Evolutionary conservation across 306 rosid genomes (phyloP).

Genomic region (Quercus bicolor): DNA sequence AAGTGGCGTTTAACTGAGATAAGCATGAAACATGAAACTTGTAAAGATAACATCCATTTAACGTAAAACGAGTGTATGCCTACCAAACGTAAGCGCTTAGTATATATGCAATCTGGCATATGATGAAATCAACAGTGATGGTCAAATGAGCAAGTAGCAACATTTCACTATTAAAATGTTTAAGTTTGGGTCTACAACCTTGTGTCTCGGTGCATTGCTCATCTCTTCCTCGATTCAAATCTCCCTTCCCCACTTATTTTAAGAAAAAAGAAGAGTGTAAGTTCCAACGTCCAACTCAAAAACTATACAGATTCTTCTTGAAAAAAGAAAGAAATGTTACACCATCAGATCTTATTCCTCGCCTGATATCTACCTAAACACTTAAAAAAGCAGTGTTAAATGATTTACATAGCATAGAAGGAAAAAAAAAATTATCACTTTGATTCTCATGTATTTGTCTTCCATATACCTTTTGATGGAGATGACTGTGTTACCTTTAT

Average conservation of each 20-base stretch:
- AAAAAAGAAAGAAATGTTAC: no score
- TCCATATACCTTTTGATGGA: constrained; percentile 66
- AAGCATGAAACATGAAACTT: no score
- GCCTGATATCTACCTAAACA: not conserved
- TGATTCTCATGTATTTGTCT: constrained; percentile 23
- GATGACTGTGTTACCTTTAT: constrained; percentile 46
- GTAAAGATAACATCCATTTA: not conserved
- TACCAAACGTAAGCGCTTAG: not conserved
- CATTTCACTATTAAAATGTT: no score
- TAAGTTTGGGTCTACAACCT: no score
- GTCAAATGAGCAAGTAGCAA: no score
- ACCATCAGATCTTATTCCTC: not conserved
- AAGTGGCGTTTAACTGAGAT: not conserved
- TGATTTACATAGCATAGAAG: constrained; percentile 13
- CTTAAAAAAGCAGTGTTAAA: not conserved
- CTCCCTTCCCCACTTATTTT: no score
- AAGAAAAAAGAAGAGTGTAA: no score
- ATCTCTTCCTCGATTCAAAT: no score
- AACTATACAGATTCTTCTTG: no score
- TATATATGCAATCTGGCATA: not conserved
- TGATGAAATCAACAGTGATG: no score
- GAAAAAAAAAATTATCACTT: not conserved
- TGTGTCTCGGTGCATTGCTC: no score
- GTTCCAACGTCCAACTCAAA: no score
- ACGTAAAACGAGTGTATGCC: not conserved